Conservation (phyloP, 768 basidiomycete species). For the Paxillus involutus region DNA sequence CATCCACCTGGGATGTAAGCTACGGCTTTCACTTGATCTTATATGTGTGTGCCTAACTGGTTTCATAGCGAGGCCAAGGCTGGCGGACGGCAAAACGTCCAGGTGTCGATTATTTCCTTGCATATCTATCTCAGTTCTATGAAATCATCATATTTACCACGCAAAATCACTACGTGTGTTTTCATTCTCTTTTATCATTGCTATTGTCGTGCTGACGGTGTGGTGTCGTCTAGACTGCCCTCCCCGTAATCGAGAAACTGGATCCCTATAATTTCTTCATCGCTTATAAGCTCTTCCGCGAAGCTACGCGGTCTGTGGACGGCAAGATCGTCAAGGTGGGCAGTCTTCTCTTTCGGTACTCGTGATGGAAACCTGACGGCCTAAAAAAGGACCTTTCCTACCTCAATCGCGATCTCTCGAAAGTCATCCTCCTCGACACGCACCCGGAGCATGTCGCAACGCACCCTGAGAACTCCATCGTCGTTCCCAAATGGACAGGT, state of each 20-base stretch:
- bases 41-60: background rate
- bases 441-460: conserved; percentile 71
- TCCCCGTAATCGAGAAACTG: conserved; percentile 87
- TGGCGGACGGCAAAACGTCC: conserved; percentile 99
- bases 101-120: conserved; percentile 97
- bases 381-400: conserved; percentile 78
- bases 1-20: conserved; percentile 95
- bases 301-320: conserved; percentile 81
- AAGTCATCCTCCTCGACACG: conserved; percentile 87
- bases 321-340: conserved; percentile 83
- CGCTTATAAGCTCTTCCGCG: conserved; percentile 88
- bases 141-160: conserved; percentile 96
- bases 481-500: conserved; percentile 86
- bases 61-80: conserved; percentile 76
- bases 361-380: background rate
- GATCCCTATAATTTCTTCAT: conserved; percentile 93
- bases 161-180: conserved; percentile 82
- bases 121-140: conserved; percentile 96
- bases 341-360: background rate
- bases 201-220: background rate
- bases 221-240: conserved; percentile 64
- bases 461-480: conserved; percentile 87
- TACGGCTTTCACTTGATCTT: background rate
- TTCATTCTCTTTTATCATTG: background rate
- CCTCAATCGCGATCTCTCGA: conserved; percentile 90